Evolutionary conservation across 2,329 filamentous ascomycete species (phyloP), one percentile per base, ranked within the genome.

Genomic region (Aspergillus ochraceus): DNA sequence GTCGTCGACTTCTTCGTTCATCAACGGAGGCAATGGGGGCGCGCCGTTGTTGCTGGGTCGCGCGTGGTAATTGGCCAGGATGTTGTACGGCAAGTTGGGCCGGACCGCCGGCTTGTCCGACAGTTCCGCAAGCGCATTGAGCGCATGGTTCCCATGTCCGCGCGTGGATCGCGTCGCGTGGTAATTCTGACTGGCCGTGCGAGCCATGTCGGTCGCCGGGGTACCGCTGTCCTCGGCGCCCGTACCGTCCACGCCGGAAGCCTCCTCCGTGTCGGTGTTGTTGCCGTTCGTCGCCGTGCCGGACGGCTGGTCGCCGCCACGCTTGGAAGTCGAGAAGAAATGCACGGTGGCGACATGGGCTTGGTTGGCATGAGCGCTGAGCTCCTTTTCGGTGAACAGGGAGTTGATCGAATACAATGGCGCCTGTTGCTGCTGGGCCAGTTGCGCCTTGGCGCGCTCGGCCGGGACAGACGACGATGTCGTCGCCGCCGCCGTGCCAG

Each of bases 321-420:
- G 74, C 62, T 76, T 77, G n/a, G 83, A 83, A 58, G 84, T 84
- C 57, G 84, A 80, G 71, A 88, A 87, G 74, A 80, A 81, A 62
- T 81, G 79, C 4, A 83, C 80, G 0, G 87, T 83, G 5, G 85
- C 86, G 30, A 84, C 78, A 54, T 86, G 84, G 3, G 86, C 86
- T 50, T 83, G 81, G 66, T 87, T 86, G 61, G 85, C 86, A 57
- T 86, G 84, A 71, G 85, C 78, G 54, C 82, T 82, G 55, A 89
- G 80, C 71, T 89, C 86, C 75, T 88, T 88, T 62, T 89, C 86
- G 3, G 85, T 88, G 70, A 89, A 89, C 17, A 89, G 78, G n/a
- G 83, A 81, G 58, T 88, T 82, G 58, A 89, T 81, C 8, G 84
- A 86, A 73, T 87, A 88, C 4, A 82, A 78, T 1, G 85, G 79